These are phyloP conservation scores for Fusarium sp. DNA, from an alignment of 2,329 filamentous ascomycete genomes.

Conservation along the genomic window DNA sequence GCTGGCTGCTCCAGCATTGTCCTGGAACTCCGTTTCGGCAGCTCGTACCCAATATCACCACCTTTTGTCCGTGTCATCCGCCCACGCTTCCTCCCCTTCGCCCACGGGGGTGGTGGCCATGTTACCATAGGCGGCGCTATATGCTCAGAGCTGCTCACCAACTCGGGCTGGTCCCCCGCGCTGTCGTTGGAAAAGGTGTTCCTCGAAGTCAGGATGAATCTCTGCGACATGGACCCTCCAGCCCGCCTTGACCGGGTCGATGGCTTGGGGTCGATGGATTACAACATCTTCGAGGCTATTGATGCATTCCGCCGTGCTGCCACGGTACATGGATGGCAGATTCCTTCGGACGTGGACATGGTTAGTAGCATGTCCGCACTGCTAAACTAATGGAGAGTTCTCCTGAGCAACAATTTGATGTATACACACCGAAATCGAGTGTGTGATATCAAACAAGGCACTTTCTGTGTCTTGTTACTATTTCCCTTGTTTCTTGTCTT, in stretches of 20 bases:
- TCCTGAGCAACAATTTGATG: not conserved
- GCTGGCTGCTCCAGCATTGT: conserved; percentile 75
- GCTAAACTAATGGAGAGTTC: not conserved
- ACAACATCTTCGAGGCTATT: conserved; percentile 77
- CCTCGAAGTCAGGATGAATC: conserved; percentile 82
- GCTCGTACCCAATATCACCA: conserved; percentile 80
- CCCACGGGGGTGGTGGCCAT: conserved; percentile 82
- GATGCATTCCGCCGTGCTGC: conserved; percentile 79
- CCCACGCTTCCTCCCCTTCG: conserved; percentile 81
- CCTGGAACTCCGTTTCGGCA: conserved; percentile 83
- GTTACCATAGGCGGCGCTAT: conserved; percentile 87
- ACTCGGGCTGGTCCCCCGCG: conserved; percentile 82
- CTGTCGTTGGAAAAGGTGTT: conserved; percentile 83
- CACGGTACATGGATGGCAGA: conserved; percentile 75
- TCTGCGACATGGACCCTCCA: conserved; percentile 77
- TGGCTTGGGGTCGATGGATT: conserved; percentile 58
- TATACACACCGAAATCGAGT: not conserved
- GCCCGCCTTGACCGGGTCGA: conserved; percentile 70
- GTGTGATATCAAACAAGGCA: not conserved
- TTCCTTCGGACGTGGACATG: conserved; percentile 71
- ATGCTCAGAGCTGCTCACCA: conserved; percentile 86
- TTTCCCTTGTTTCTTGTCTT: not conserved
- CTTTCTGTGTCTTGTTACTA: not conserved
- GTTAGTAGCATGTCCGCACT: conserved; percentile 48
- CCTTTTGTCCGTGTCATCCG: conserved; percentile 88